Evolutionary conservation across 352 stramenopile genomes (phyloP), one percentile per base, ranked within the genome.

Genomic region (Globisporangium mamillatum): DNA sequence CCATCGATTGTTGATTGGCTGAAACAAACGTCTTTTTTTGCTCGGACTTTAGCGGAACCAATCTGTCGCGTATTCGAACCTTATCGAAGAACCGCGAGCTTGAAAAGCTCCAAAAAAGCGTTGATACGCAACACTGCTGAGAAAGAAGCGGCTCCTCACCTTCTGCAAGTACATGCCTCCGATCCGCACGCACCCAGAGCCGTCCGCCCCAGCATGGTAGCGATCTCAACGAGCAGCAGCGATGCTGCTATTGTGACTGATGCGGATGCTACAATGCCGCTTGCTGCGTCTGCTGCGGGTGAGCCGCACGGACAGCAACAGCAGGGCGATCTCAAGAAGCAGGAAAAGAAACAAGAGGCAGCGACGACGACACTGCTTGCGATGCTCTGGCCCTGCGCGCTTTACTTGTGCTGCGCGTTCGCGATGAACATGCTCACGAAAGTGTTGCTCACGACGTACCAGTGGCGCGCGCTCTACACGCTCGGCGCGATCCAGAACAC

Each of bases 341-440:
- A 52, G 22, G 20, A 48, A 27, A 44, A 44, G 16, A n/a, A 44
- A 44, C 36, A 16, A 44, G 36, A 12, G 36, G 10, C 20, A 34
- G 24, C 16, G 32, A 4, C 52, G 25, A 18, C 58, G 54, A 18
- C 60, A 44, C 34, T 82, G 55, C 48, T 74, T 29, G 64, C 41
- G 20, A 77, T 79, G 64, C 68, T 90, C 24, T 90, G 82, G 80
- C 84, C 84, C 14, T 92, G 84, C 60, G 74, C 72, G 29, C 80
- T 82, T 63, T 92, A 92, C 71, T 80, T 92, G 32, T 53, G 74
- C 29, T 90, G 82, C 71, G 88, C 84, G 14, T 81, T 91, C 56
- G 69, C 74, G 38, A 92, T 92, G 84, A 92, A 91, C 68, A 79
- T 92, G 71, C 80, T 92, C 59, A 90, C 84, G 38, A 92, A 92